Evolutionary conservation across 306 rosid genomes (phyloP), one percentile per base, ranked within the genome.

Genomic region (Geum urbanum): DNA sequence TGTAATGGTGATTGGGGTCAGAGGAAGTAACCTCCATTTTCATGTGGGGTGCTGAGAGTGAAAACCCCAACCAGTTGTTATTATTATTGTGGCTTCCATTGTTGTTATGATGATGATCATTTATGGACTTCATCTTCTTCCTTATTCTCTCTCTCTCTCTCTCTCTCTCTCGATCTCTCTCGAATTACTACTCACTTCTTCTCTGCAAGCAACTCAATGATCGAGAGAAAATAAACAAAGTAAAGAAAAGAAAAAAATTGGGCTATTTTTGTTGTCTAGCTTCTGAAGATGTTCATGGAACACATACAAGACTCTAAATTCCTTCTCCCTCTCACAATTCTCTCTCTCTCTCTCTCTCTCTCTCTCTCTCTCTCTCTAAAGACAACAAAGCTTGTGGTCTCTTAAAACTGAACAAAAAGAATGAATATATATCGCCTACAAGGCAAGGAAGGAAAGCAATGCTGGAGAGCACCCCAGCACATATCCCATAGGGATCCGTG

Each of bases 401-500:
- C 89, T 86, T 87, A 78, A 85, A 90, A 86, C 88, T 77, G 77
- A 88, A 70, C 95, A 95, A 91, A 87, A 81, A 73, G 95, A 94
- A 91, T 84, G 95, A 84, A 78, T 72, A 62, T 70, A 51, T 76
- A 9, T 43, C 6, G 39, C 1, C 4, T 50, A 37, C 27, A 48
- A 56, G 82, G 84, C 79, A 61, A 83, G 59, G 22, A 11, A 11
- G 27, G 9, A 27, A 43, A 13, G 83, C 82, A 66, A 80, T 76
- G 85, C 69, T 74, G 86, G 76, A 84, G 83, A 77, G 83, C 91
- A 85, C 85, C 82, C 84, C 64, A 41, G 73, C 53, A 43, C 43
- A 69, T 82, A 88, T 85, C 84, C 86, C 92, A 88, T 94, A 78
- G 98, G 98, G 98, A 94, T 94, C 97, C 87, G 97, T 91, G 99